Evolutionary conservation across 495 filamentous ascomycete genomes (phyloP), one percentile per base, ranked within the genome.

Genomic region (Friedmanniomyces simplex): DNA sequence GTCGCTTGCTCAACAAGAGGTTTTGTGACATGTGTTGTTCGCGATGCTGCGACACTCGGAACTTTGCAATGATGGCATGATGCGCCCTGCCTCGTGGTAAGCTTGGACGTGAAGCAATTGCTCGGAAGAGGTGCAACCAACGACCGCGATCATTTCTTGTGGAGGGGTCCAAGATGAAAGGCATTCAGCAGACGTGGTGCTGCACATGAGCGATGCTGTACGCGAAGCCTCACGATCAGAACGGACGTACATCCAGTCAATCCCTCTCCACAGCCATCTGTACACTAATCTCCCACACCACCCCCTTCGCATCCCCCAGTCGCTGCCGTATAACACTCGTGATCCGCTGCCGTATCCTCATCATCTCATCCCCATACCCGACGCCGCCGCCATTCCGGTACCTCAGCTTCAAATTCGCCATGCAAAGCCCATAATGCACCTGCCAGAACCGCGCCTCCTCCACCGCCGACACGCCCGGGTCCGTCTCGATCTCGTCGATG

Each of bases 401-500:
- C 30, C 83, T 76, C 16, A 98, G 65, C 72, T 91, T 95, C 59
- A 98, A 65, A 62, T 91, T 96, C 13, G 93, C 93, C 86, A 96
- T 95, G 66, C 87, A 93, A 39, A 96, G 75, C 1, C 93, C 91
- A 68, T 97, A 95, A 71, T 98, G 93, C 20, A 96, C 94, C 74
- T 98, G 93, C 93, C 93, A 98, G 72, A 98, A 95, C 65, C 86
- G 79, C 1, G 89, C 91, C 66, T 96, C 91, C 52, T 94, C 87
- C 51, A 98, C 81, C 0, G 76, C 77, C 32, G 78, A 80, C 8
- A 98, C 82, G 30, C 78, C 77, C 8, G 83, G 83, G 54, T 96
- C 90, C 7, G 81, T 77, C 67, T 87, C 84, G 56, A 98, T 91
- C 68, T 91, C 91, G 26, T 79, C 79, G 54, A 98, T 74, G 1